These are phyloP conservation scores for Ceratocystis destructans DNA, from an alignment of 2,329 filamentous ascomycete species.

Conservation along the genomic window DNA sequence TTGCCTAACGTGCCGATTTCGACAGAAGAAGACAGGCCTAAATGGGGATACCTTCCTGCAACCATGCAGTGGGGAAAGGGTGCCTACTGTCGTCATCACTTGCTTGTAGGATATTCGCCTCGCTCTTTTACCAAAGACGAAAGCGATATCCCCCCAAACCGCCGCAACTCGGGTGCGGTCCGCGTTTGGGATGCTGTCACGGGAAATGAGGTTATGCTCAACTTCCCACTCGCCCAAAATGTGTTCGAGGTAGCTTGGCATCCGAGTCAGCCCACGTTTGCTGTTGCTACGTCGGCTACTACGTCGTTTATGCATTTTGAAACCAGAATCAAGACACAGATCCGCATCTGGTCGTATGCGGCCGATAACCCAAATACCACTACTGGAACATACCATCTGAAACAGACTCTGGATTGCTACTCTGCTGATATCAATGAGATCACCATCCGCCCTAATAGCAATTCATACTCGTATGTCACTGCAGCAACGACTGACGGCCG, in stretches of 20 bases:
- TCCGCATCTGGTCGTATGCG: slow-evolving; percentile 31
- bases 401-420: slow-evolving; percentile 44
- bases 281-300: slow-evolving; percentile 43
- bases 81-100: slow-evolving; percentile 33
- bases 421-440: slow-evolving; percentile 51
- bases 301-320: slow-evolving; percentile 31
- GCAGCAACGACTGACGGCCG: slow-evolving; percentile 49
- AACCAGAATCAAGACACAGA: slow-evolving; percentile 38
- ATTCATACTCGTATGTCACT: slow-evolving; percentile 39
- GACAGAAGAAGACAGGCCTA: slow-evolving; percentile 20
- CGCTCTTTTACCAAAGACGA: slow-evolving; percentile 40
- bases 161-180: slow-evolving; percentile 44
- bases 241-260: slow-evolving; percentile 55
- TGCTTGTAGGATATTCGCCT: slow-evolving; percentile 51
- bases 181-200: slow-evolving; percentile 42
- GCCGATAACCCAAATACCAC: not conserved
- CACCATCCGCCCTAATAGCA: slow-evolving; percentile 42
- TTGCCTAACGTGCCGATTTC: not conserved
- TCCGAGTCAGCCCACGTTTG: slow-evolving; percentile 38
- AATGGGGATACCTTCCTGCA: slow-evolving; percentile 50
- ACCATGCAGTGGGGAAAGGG: slow-evolving; percentile 48
- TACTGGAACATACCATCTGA: slow-evolving; percentile 27
- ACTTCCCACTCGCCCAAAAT: slow-evolving; percentile 41
- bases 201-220: slow-evolving; percentile 34
- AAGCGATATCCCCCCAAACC: slow-evolving; percentile 44